These are phyloP conservation scores for Lasiodiplodia citricola DNA, from an alignment of 2,329 filamentous ascomycete species.

Conservation along the genomic window DNA sequence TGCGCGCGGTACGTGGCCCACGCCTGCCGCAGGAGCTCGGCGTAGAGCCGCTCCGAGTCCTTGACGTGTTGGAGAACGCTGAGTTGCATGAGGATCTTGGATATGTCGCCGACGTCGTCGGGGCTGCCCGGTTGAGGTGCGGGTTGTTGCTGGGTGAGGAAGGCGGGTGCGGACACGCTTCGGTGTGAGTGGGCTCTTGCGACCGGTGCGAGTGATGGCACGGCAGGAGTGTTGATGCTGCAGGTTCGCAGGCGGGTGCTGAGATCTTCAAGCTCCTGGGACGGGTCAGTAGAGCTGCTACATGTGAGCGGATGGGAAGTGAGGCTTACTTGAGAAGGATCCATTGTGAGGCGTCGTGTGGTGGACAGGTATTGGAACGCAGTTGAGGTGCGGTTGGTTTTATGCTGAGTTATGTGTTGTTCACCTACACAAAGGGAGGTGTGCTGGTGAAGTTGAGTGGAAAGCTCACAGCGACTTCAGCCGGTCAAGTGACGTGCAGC, in stretches of 20 bases:
- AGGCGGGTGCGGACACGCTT: neutral
- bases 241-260: neutral
- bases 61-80: neutral
- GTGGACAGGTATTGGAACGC: neutral
- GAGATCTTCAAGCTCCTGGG: neutral
- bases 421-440: neutral
- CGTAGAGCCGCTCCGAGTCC: neutral
- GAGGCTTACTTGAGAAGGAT: neutral
- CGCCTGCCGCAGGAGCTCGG: neutral
- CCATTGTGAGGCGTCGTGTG: neutral
- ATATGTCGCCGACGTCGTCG: neutral
- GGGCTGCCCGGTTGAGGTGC: neutral
- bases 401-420: neutral
- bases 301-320: neutral
- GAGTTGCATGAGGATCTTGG: neutral
- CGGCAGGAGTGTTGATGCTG: neutral
- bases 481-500: too few species aligned
- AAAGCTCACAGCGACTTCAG: too few species aligned
- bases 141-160: neutral
- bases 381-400: neutral
- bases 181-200: neutral
- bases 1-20: neutral
- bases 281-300: neutral
- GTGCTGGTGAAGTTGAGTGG: too few species aligned
- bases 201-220: neutral